Conservation (phyloP, 2,329 filamentous ascomycete species). For the Cordyceps cateniannulata region DNA sequence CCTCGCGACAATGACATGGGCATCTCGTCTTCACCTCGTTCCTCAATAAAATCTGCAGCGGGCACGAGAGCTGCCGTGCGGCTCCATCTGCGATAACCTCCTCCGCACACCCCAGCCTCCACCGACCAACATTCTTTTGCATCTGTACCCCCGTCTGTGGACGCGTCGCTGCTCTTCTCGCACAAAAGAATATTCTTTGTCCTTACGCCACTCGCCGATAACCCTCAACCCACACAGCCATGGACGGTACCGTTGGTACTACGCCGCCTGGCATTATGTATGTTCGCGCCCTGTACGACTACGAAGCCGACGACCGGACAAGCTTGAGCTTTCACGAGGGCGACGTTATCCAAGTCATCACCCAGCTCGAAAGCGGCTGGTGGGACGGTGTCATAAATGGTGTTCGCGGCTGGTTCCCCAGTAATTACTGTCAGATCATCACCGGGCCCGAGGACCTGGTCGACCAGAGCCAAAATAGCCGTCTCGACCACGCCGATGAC, state of each 20-base stretch:
- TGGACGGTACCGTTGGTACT: slow-evolving; percentile 57
- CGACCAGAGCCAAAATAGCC: slow-evolving; percentile 51
- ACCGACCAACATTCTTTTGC: not conserved
- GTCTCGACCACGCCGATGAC: slow-evolving; percentile 50
- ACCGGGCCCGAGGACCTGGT: slow-evolving; percentile 66
- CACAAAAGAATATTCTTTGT: not conserved
- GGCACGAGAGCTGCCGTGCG: slow-evolving; percentile 12
- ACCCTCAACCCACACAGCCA: slow-evolving; percentile 24
- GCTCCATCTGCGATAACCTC: not conserved
- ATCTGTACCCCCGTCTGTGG: slow-evolving; percentile 17
- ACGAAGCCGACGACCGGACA: slow-evolving; percentile 93
- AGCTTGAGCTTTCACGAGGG: slow-evolving; percentile 95
- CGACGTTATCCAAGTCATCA: slow-evolving; percentile 97
- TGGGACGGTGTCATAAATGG: slow-evolving; percentile 99
- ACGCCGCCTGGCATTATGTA: slow-evolving; percentile 68
- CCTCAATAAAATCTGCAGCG: slow-evolving; percentile 7
- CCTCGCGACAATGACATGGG: slow-evolving; percentile 12
- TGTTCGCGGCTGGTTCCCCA: slow-evolving; percentile 96
- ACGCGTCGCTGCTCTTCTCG: slow-evolving; percentile 4
- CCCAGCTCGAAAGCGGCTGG: slow-evolving; percentile 96
- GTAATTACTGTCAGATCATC: slow-evolving; percentile 94
- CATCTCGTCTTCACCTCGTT: slow-evolving; percentile 1
- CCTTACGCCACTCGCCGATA: not conserved
- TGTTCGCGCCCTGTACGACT: slow-evolving; percentile 94
- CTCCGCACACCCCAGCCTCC: not conserved